These are phyloP conservation scores for Hydrangea macrophylla DNA, from an alignment of 148 eudicot genomes.

Conservation along the genomic window DNA sequence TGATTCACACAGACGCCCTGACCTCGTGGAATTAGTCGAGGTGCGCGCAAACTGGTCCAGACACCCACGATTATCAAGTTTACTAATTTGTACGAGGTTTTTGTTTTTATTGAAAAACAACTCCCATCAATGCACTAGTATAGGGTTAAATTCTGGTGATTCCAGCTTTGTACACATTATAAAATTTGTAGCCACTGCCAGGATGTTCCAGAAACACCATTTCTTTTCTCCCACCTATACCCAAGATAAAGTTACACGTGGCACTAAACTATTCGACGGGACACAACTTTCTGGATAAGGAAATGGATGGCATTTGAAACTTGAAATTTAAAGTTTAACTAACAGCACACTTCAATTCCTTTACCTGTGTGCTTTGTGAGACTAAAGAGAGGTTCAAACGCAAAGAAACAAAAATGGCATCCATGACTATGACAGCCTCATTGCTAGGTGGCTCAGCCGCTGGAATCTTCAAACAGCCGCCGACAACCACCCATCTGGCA, in stretches of 20 bases:
- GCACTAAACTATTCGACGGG: conserved; percentile 36
- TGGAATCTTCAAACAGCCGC: conserved; percentile 27
- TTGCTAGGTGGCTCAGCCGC: conserved; percentile 36
- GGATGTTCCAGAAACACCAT: conserved; percentile 17
- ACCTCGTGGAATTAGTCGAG: no score
- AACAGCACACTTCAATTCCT: not conserved
- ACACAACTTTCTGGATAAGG: conserved; percentile 40
- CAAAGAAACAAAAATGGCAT: conserved; percentile 43
- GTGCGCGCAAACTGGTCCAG: no score
- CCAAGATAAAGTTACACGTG: conserved; percentile 41
- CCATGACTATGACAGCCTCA: conserved; percentile 61
- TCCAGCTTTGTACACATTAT: no score
- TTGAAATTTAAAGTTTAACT: conserved; percentile 11
- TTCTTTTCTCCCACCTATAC: no score
- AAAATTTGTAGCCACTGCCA: not conserved
- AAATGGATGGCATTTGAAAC: conserved; percentile 28
- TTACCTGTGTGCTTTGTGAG: not conserved
- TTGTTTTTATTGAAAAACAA: no score
- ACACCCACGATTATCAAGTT: no score
- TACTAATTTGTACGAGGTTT: no score
- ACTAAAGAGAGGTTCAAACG: not conserved
- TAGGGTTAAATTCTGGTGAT: no score
- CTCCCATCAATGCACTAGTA: no score
- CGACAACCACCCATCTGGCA: conserved; percentile 25
- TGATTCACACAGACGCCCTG: no score